Evolutionary conservation across 495 filamentous ascomycete genomes (phyloP).

Genomic region (Pseudevernia furfuracea): DNA sequence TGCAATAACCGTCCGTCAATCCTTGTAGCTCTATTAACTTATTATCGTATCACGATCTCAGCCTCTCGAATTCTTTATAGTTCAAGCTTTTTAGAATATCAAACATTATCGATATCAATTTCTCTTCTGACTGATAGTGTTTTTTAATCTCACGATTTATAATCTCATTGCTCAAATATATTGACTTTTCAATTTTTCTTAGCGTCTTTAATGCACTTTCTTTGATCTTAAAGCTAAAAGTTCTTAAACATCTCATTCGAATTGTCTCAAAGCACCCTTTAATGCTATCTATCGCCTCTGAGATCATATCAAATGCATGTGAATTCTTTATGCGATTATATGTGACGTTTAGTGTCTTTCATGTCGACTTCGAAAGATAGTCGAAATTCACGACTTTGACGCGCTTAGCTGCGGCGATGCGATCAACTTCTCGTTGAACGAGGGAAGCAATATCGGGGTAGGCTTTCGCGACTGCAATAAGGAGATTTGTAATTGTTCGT

Average conservation of each 20-base stretch:
- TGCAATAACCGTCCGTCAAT: not conserved
- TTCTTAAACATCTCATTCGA: not conserved
- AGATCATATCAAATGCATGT: not conserved
- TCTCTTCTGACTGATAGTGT: not conserved
- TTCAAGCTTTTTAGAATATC: not conserved
- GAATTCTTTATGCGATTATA: not conserved
- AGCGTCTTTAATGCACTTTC: conserved; percentile 7
- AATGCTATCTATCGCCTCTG: not conserved
- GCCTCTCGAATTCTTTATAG: not conserved
- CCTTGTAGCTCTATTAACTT: not conserved
- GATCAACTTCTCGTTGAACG: not conserved
- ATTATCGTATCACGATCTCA: not conserved
- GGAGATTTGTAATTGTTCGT: not conserved
- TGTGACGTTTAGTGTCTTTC: conserved; percentile 2
- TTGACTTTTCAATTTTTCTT: conserved; percentile 7
- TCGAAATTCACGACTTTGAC: not conserved
- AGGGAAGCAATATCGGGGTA: not conserved
- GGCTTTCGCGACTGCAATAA: not conserved
- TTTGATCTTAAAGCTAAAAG: conserved; percentile 1
- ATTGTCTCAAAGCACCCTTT: not conserved
- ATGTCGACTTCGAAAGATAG: not conserved
- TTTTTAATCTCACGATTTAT: not conserved
- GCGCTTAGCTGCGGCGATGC: not conserved
- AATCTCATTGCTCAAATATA: not conserved
- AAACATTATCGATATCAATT: not conserved